Evolutionary conservation across 352 stramenopile species (phyloP).

Genomic region (Globisporangium emineosum): DNA sequence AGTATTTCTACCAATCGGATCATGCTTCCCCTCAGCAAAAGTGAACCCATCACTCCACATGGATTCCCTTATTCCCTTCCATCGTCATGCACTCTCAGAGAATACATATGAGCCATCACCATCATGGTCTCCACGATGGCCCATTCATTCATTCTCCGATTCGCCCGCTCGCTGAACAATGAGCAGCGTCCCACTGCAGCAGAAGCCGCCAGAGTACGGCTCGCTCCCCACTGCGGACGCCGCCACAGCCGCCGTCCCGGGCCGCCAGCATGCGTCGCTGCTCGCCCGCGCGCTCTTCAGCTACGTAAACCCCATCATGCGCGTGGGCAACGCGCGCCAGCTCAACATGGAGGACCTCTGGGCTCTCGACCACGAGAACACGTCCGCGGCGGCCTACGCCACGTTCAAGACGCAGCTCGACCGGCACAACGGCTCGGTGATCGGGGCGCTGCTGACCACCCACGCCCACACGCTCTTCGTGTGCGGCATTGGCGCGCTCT

Average conservation of each 20-base stretch:
- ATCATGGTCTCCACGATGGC: not conserved
- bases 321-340: constrained; percentile 33
- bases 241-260: not conserved
- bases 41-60: not conserved
- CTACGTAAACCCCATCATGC: constrained; percentile 44
- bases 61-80: not conserved
- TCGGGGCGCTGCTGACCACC: not conserved
- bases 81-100: not conserved
- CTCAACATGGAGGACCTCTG: constrained; percentile 41
- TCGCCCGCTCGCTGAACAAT: not conserved
- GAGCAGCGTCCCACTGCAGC: not conserved
- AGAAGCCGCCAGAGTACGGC: not conserved
- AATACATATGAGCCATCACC: no score
- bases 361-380: constrained; percentile 18
- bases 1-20: no score
- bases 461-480: not conserved
- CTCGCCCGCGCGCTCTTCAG: constrained; percentile 33
- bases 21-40: not conserved
- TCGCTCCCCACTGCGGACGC: not conserved
- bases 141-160: not conserved
- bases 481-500: not conserved
- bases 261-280: constrained; percentile 10
- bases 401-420: not conserved
- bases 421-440: not conserved
- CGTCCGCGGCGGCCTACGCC: not conserved